Evolutionary conservation across 306 rosid species (phyloP).

Genomic region (Betula pendula): DNA sequence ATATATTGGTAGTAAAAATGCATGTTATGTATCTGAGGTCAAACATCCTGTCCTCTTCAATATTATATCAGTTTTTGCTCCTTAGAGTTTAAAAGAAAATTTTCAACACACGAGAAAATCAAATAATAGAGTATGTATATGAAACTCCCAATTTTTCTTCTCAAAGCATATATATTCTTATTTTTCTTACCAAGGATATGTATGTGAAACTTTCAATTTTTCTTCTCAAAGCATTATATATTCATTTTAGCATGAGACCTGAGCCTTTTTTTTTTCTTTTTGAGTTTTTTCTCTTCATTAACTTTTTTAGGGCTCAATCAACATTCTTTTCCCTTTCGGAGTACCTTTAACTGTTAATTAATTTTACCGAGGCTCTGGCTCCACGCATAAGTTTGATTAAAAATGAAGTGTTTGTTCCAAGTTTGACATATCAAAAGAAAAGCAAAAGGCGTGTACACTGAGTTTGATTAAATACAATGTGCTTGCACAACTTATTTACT

Average conservation of each 20-base stretch:
- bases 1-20: too few relatives aligned
- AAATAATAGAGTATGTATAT: not conserved
- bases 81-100: not conserved
- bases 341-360: not conserved
- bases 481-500: not conserved
- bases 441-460: not conserved
- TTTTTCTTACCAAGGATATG: not conserved
- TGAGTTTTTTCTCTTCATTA: not conserved
- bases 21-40: not conserved
- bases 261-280: not conserved
- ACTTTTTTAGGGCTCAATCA: not conserved
- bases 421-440: not conserved
- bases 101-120: not conserved
- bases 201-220: not conserved
- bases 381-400: not conserved
- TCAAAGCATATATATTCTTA: not conserved
- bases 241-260: not conserved
- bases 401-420: not conserved
- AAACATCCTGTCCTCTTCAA: not conserved
- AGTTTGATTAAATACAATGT: not conserved
- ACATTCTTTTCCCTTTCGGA: not conserved
- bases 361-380: not conserved
- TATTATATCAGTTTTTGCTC: not conserved
- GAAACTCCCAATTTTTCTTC: not conserved
- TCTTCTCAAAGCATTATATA: not conserved